phyloP scores from a whole-genome alignment of 108 stramenopile species.

The Nitzschia putrida region DNA sequence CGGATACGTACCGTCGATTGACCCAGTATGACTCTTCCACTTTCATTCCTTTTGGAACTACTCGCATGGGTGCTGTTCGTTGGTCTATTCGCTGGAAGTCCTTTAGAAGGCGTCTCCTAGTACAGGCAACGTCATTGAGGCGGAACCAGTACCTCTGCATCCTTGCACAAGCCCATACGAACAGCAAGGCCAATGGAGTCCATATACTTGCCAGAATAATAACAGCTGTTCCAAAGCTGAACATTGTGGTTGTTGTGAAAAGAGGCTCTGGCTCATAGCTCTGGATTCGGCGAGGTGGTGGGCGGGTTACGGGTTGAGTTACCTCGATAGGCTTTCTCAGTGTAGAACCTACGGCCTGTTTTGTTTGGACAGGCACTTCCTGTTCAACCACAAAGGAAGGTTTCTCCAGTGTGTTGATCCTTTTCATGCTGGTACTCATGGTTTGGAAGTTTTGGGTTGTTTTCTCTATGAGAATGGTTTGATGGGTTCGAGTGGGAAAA shows the following conservation, averaged over 20 bases:
- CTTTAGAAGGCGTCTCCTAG: slow-evolving; percentile 34
- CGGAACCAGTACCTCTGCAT: slow-evolving; percentile 55
- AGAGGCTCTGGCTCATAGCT: slow-evolving; percentile 15
- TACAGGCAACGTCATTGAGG: slow-evolving; percentile 54
- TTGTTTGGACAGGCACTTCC: not conserved
- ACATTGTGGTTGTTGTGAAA: slow-evolving; percentile 11
- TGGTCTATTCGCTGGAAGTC: slow-evolving; percentile 50
- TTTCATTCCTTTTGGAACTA: slow-evolving; percentile 4
- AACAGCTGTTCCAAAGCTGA: slow-evolving; percentile 7
- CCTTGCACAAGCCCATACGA: slow-evolving; percentile 19
- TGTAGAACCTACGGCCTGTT: not conserved
- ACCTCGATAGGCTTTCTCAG: slow-evolving; percentile 6
- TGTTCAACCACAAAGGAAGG: slow-evolving; percentile 2
- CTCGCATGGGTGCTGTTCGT: slow-evolving; percentile 5
- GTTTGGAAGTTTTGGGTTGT: not conserved
- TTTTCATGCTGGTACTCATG: slow-evolving; percentile 10
- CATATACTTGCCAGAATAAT: slow-evolving; percentile 31
- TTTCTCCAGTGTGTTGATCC: not conserved
- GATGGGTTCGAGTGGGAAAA: too few relatives aligned
- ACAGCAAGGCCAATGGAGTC: slow-evolving; percentile 32
- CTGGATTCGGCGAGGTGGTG: not conserved
- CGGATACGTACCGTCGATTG: slow-evolving; percentile 8
- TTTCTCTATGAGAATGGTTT: too few relatives aligned
- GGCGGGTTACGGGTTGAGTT: not conserved
- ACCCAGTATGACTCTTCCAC: slow-evolving; percentile 20